Evolutionary conservation across 1,139 yeast species (phyloP), one percentile per base, ranked within the genome.

Genomic region (Pneumocystis sp.): DNA sequence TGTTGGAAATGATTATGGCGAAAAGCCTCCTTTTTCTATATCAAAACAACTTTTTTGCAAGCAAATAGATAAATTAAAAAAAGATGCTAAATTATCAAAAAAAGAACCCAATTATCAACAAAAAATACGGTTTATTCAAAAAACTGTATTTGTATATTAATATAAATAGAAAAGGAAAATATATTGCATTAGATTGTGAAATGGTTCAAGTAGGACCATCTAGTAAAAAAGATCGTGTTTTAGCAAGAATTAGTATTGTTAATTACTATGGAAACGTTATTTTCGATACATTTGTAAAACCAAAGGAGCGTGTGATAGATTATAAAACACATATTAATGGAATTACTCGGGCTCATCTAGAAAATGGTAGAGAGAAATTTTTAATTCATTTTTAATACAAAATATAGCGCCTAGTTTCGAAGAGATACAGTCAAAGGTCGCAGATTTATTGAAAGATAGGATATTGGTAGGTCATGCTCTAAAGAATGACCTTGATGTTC

Each of bases 261-360:
- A 89, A 91, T 73, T 89, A 80, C 72, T 86, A 82, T 72, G 97
- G 97, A 0, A 81, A 82, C 70, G 80, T 83, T 0, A 73, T 91
- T 0, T 78, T 85, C 68, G 97, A 91, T 74, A 78, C 80, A 61
- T 90, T 80, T 75, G 97, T 91, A 0, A 79, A 79, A 69, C 97
- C 97, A 1, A 76, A 79, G 56, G 90, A 85, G 70, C 78, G 77
- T 65, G 96, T 91, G 1, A 85, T 91, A 0, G 96, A 90, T 74
- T 91, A 95, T 90, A 81, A 97, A 74, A 91, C 97, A 0, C 85
- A 91, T 88, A 95, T 89, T n/a, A 85, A 95, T 74, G 97, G 97
- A 19, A 83, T 91, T 2, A 79, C 85, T 1, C 87, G 96, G 0
- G 75, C 76, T 8, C 83, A 86, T 72, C 84, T 90, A 87, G 76